Evolutionary conservation across 2,329 filamentous ascomycete species (phyloP), one percentile per base, ranked within the genome.

Genomic region (Colletotrichum viniferum): DNA sequence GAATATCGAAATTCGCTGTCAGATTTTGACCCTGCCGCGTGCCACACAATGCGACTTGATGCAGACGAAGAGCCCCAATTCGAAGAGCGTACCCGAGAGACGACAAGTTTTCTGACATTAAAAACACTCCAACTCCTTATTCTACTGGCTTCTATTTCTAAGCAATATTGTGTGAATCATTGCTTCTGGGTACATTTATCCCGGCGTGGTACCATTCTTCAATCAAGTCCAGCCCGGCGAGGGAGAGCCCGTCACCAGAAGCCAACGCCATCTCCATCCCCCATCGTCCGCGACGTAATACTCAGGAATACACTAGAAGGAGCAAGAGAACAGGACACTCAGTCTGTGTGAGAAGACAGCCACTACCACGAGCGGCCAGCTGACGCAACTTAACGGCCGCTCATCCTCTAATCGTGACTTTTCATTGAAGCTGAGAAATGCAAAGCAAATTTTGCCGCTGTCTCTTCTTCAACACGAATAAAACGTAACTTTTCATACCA

Each of bases 181-280:
- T n/a, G 5, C 4, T 18, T 43, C 38, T n/a, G 18, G 3, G 18
- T 43, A 10, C 38, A 6, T 43, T 43, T 9, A n/a, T 48, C 9
- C 18, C 43, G 43, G 5, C 5, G 3, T 48, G 18, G n/a, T 48
- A 13, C 9, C 18, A 48, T 48, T n/a, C n/a, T 1, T 48, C 43
- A 48, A 48, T 0, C 18, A 48, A 12, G 18, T 48, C 43, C n/a
- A 0, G 0, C 2, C 3, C 18, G 10, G n/a, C 10, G 10, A n/a
- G n/a, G 3, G 2, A 13, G 4, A 48, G 0, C 43, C 43, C 10
- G 2, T 48, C 43, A 48, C 43, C 43, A 6, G 4, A 4, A 9
- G 10, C 43, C n/a, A 7, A 6, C 43, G 5, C 43, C 43, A 48
- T 43, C 36, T 3, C 26, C 26, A 26, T 26, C 5, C 26, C 26